phyloP scores from a whole-genome alignment of 2,329 filamentous ascomycete species.

The Colletotrichum musicola region DNA sequence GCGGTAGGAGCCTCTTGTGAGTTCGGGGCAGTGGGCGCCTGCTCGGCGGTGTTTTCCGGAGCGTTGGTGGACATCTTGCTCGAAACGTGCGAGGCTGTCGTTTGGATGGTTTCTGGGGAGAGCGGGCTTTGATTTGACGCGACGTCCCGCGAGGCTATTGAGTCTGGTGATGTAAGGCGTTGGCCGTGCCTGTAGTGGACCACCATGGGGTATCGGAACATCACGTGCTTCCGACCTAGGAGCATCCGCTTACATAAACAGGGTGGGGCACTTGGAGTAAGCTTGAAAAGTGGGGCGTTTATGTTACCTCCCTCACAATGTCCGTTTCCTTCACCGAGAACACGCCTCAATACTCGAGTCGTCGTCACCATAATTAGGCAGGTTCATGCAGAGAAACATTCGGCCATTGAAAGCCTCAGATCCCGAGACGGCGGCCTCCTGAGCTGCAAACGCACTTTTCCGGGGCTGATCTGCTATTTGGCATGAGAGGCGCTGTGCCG shows the following conservation, averaged over 20 bases:
- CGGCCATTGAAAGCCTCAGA: not conserved
- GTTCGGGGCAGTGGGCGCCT: constrained; percentile 42
- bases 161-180: constrained; percentile 33
- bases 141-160: constrained; percentile 27
- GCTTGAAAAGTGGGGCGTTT: no score
- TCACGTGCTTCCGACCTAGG: constrained; percentile 2
- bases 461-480: constrained; percentile 19
- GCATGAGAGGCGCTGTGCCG: constrained; percentile 10
- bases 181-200: not conserved
- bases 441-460: constrained; percentile 10
- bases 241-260: no score
- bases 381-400: no score
- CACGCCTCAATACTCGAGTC: no score
- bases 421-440: constrained; percentile 10
- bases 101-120: constrained; percentile 15
- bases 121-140: not conserved
- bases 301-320: no score
- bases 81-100: not conserved
- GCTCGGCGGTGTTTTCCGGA: constrained; percentile 48
- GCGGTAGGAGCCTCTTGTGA: constrained; percentile 24
- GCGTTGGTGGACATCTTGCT: constrained; percentile 52
- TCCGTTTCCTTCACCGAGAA: no score
- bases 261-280: no score
- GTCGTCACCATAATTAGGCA: no score
- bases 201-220: no score